phyloP scores from a whole-genome alignment of 371 early-diverging fungal genomes.

The Synchytrium microbalum region DNA sequence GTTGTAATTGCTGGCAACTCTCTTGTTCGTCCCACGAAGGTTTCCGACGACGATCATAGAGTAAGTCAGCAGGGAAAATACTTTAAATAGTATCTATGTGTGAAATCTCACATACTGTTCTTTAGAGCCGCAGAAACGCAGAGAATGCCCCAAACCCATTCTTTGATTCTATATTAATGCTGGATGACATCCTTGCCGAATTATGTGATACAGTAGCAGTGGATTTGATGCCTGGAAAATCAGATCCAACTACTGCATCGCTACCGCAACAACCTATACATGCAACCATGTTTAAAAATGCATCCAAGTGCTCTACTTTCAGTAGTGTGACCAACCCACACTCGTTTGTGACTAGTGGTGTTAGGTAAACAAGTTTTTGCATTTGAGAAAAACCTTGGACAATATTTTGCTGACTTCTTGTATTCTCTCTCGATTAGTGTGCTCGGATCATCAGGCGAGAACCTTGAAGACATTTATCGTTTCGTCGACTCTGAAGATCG shows the following conservation, averaged over 20 bases:
- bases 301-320: conserved; percentile 53
- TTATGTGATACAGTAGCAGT: conserved; percentile 42
- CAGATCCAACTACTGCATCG: conserved; percentile 67
- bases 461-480: conserved; percentile 69
- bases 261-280: conserved; percentile 86
- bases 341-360: conserved; percentile 54
- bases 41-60: too few species aligned
- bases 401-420: conserved; percentile 1
- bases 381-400: background rate
- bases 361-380: conserved; percentile 32
- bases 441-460: conserved; percentile 79
- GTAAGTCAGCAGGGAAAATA: too few species aligned
- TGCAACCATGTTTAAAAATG: conserved; percentile 51
- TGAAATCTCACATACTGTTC: too few species aligned
- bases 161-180: too few species aligned
- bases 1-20: conserved; percentile 74
- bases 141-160: too few species aligned
- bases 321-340: conserved; percentile 72
- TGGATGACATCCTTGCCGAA: too few species aligned
- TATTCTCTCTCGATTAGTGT: conserved; percentile 28
- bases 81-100: too few species aligned
- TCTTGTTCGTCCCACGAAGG: conserved; percentile 20
- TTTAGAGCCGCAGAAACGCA: too few species aligned
- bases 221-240: conserved; percentile 76
- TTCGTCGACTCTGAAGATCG: conserved; percentile 51